Evolutionary conservation across 257 asterid species (phyloP), one percentile per base, ranked within the genome.

Genomic region (Lantana camara): DNA sequence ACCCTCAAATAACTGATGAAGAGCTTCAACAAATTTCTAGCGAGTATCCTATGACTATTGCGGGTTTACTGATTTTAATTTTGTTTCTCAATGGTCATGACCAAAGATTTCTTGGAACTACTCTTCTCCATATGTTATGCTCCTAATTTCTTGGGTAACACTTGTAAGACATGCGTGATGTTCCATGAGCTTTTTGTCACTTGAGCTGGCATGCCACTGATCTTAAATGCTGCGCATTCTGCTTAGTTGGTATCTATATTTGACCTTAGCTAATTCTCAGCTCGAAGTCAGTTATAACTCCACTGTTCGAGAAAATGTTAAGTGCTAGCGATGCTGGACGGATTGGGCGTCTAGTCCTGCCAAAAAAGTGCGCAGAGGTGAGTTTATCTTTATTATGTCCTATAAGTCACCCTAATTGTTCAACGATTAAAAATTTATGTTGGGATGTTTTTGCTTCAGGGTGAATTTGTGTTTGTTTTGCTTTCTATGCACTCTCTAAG

Each of bases 361-460:
- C 98, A 21, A 93, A 93, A 72, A 93, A 84, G 73, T 90, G 98
- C 61, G 98, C 97, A 14, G 98, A 93, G 97, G 98, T 87, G 71
- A 82, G 87, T 57, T 49, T 60, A 63, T 71, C 4, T 66, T 41
- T 63, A 57, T 72, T 23, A 34, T 67, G 38, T 55, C 40, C 58
- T 79, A 55, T 52, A 14, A 49, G 56, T 52, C 45, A 9, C 22
- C 48, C 17, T 4, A 48, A 30, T 16, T 38, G 30, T 45, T 55
- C 48, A 57, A 38, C 24, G 23, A 44, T 58, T n/a, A n/a, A n/a
- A n/a, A n/a, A n/a, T 60, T 48, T 47, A 7, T 41, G 55, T 61
- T 54, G 24, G 47, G 58, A 62, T 57, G 46, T 37, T 42, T 24
- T 44, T 12, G 40, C 46, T 42, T 50, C 60, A 57, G 35, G 54